These are phyloP conservation scores for Coemansia javaensis DNA, from an alignment of 192 early-diverging fungal species.

Conservation along the genomic window DNA sequence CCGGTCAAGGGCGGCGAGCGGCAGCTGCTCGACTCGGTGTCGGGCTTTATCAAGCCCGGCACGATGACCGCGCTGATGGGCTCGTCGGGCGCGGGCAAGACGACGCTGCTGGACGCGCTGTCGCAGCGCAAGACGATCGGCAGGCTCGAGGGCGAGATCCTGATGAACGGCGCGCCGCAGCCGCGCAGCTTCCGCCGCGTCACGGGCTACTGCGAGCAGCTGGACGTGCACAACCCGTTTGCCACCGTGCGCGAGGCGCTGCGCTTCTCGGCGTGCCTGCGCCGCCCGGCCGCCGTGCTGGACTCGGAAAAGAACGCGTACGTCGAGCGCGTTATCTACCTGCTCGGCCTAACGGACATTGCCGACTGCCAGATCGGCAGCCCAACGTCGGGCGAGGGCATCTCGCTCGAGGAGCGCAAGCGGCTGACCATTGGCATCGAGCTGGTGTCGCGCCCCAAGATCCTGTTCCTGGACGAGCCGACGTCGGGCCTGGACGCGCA, in stretches of 20 bases:
- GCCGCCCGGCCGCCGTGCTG: conserved; percentile 57
- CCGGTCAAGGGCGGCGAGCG: conserved; percentile 57
- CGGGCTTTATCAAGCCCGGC: conserved; percentile 64
- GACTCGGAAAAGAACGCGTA: conserved; percentile 57
- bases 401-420: conserved; percentile 76
- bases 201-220: conserved; percentile 74
- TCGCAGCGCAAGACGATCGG: conserved; percentile 67
- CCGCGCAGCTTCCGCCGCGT: conserved; percentile 56
- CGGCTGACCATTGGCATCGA: conserved; percentile 75
- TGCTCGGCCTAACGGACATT: conserved; percentile 66
- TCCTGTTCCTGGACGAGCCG: conserved; percentile 79
- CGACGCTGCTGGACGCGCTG: conserved; percentile 66
- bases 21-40: conserved; percentile 62
- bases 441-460: conserved; percentile 62
- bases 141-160: conserved; percentile 56
- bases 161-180: conserved; percentile 54
- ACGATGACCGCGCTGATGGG: conserved; percentile 74
- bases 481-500: conserved; percentile 73
- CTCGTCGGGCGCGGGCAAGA: conserved; percentile 59
- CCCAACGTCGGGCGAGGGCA: conserved; percentile 59
- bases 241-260: conserved; percentile 61
- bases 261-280: conserved; percentile 56
- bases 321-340: conserved; percentile 63
- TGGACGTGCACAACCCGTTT: conserved; percentile 65
- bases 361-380: conserved; percentile 62